Conservation (phyloP, 2,329 filamentous ascomycete species). For the Fusarium chaquense region DNA sequence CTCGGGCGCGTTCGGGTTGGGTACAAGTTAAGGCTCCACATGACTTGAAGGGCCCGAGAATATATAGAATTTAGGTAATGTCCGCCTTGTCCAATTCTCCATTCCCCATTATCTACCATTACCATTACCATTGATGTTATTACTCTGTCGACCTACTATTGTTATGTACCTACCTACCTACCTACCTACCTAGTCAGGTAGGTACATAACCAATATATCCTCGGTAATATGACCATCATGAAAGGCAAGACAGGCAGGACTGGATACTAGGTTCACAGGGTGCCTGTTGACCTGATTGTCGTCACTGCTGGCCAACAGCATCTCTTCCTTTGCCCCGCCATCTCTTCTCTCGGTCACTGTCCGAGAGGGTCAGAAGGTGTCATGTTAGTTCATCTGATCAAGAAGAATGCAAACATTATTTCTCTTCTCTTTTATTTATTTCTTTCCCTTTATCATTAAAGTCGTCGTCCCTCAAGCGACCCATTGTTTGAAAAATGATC, state of each 20-base stretch:
- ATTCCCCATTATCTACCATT: conserved; percentile 1
- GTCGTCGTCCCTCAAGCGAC: neutral
- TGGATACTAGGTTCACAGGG: conserved; percentile 5
- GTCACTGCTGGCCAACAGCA: conserved; percentile 37
- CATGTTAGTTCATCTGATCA: conserved; percentile 39
- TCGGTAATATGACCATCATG: conserved; percentile 4
- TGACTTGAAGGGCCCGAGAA: conserved; percentile 6
- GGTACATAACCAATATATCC: neutral
- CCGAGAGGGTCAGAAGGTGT: conserved; percentile 32
- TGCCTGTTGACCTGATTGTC: conserved; percentile 34
- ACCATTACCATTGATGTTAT: neutral
- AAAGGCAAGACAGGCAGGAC: neutral
- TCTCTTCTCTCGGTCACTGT: conserved; percentile 46
- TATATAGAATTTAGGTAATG: conserved; percentile 19
- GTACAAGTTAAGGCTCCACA: conserved; percentile 17
- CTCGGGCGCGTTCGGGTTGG: conserved; percentile 39
- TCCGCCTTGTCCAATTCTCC: conserved; percentile 10
- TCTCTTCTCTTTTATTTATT: conserved; percentile 41
- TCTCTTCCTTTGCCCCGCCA: conserved; percentile 37
- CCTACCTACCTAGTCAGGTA: neutral
- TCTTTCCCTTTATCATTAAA: neutral
- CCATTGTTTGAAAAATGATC: neutral
- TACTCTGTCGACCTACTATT: neutral
- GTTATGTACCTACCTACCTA: too few relatives aligned
- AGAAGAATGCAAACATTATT: conserved; percentile 21